Evolutionary conservation across 2,329 filamentous ascomycete genomes (phyloP).

Genomic region (Fusarium sp.): DNA sequence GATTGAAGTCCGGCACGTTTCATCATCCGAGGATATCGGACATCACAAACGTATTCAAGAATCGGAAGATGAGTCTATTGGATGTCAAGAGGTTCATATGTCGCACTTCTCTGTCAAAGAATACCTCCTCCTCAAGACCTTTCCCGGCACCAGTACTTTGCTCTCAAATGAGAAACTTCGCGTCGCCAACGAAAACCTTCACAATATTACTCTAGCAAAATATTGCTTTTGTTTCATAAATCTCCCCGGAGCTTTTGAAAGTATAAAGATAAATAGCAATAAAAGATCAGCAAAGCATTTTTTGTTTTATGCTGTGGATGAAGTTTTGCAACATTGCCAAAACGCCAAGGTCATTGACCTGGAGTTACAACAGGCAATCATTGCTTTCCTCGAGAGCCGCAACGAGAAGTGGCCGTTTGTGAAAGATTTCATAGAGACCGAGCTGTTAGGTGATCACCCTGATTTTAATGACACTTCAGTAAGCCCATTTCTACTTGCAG

Average conservation of each 20-base stretch:
- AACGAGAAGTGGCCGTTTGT: rapidly evolving
- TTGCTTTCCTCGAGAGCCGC: rapidly evolving
- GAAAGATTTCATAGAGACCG: rapidly evolving
- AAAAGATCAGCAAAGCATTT: rapidly evolving
- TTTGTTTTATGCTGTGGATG: rapidly evolving
- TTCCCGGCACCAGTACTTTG: rapidly evolving
- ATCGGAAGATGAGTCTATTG: rapidly evolving
- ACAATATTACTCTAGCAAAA: background rate
- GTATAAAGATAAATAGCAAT: rapidly evolving
- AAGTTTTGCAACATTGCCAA: rapidly evolving
- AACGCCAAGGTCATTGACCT: rapidly evolving
- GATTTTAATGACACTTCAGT: rapidly evolving
- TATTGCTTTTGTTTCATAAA: rapidly evolving
- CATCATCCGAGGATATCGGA: rapidly evolving
- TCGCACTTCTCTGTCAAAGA: conserved; percentile 1
- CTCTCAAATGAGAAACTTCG: background rate
- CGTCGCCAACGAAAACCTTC: rapidly evolving
- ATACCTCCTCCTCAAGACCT: background rate
- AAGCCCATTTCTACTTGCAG: rapidly evolving
- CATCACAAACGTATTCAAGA: rapidly evolving
- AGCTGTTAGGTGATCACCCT: rapidly evolving
- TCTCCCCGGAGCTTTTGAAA: rapidly evolving
- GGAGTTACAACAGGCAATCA: background rate
- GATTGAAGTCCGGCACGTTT: background rate
- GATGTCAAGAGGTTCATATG: background rate